Evolutionary conservation across 106 monocot genomes (phyloP), one percentile per base, ranked within the genome.

Genomic region (Posidonia australis): DNA sequence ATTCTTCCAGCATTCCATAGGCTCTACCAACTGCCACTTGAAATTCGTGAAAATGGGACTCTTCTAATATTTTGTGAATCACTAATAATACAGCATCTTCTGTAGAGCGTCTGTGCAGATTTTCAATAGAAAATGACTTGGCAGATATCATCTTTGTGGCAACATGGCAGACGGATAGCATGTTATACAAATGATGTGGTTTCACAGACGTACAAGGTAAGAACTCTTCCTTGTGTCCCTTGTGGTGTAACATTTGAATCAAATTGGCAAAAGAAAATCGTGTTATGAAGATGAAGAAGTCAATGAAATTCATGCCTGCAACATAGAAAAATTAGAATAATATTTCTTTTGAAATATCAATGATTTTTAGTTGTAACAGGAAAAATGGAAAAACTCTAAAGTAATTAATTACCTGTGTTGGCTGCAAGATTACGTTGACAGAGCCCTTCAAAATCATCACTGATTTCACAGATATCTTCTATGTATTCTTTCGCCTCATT

Each of bases 381-480:
- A 22, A 19, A 16, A 58, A 54, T 11, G 36, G 46, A n/a, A 20
- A 13, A 48, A 64, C 9, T 10, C 23, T 62, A 18, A 31, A 20
- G 6, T 29, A 44, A 55, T 26, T 29, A 44, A 55, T 26, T 76
- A 91, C 96, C 96, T 77, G 90, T 91, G 69, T 87, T 98, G n/a
- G 85, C 90, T 46, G 90, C 96, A 70, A 98, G 83, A 76, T 98
- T 90, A 16, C 90, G 75, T 71, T 98, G 96, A 67, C 96, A 98
- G n/a, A 98, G 70, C 46, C 87, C 77, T 68, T 98, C 90, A 81
- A 98, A 98, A 58, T 87, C 86, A 76, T 90, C 84, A 77, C 74
- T 80, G 30, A 98, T 98, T 11, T 87, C 85, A 41, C 96, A 71
- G 26, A 98, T 79, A 60, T 98, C 96, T 83, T 98, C 90, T 64